phyloP scores from a whole-genome alignment of 768 basidiomycete species.

The Calocybe gangraenosa region DNA sequence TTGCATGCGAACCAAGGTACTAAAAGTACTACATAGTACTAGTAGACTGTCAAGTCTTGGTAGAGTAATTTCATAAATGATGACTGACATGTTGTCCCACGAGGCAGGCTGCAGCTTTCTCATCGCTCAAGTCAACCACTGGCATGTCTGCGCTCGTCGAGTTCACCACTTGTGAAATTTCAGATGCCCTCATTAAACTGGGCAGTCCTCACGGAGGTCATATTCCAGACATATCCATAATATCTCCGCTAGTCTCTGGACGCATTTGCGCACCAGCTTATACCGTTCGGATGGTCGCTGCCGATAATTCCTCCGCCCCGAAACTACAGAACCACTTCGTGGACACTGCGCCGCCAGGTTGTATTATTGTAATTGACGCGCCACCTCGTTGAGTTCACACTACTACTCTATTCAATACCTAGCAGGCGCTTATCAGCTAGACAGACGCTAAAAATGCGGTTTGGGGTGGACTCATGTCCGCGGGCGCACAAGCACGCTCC shows the following conservation, averaged over 20 bases:
- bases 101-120: not conserved
- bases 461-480: conserved; percentile 92
- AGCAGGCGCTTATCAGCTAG: conserved; percentile 15
- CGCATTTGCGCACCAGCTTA: conserved; percentile 75
- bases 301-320: conserved; percentile 55
- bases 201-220: conserved; percentile 67
- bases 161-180: conserved; percentile 79
- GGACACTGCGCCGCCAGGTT: conserved; percentile 63
- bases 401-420: conserved; percentile 3
- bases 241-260: conserved; percentile 38
- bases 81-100: too few species aligned
- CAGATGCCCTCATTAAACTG: conserved; percentile 85
- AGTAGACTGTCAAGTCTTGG: too few species aligned
- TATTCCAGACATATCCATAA: conserved; percentile 70
- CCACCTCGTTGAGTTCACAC: conserved; percentile 60
- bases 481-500: conserved; percentile 70
- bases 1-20: too few species aligned
- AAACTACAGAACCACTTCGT: conserved; percentile 74
- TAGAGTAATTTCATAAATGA: too few species aligned
- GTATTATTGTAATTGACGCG: conserved; percentile 69
- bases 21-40: too few species aligned
- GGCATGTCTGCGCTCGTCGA: conserved; percentile 15
- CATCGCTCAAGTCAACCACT: conserved; percentile 15
- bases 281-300: conserved; percentile 78
- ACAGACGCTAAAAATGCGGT: conserved; percentile 75